Conservation (phyloP, 495 filamentous ascomycete species). For the Penicillium verhagenii region DNA sequence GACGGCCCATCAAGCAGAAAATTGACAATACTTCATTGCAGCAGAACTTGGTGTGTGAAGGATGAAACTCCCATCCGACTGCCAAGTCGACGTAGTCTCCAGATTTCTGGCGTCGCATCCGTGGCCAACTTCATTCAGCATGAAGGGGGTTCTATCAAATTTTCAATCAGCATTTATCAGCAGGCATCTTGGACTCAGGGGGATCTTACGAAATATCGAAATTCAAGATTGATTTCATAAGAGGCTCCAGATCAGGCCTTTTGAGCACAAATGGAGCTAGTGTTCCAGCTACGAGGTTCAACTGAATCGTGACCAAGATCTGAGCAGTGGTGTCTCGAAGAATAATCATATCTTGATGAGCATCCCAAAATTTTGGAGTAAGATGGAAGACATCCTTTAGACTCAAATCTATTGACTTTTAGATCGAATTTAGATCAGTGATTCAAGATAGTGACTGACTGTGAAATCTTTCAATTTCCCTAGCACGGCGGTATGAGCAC, state of each 20-base stretch:
- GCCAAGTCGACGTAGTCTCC: slow-evolving; percentile 32
- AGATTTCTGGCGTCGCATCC: slow-evolving; percentile 33
- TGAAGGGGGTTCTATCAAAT: slow-evolving; percentile 24
- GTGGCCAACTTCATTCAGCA: slow-evolving; percentile 34
- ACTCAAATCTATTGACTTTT: no score
- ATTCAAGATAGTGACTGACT: no score
- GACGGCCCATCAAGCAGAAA: no score
- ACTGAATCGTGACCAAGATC: slow-evolving; percentile 25
- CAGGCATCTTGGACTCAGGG: not conserved
- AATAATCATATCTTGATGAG: slow-evolving; percentile 5
- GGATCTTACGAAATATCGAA: slow-evolving; percentile 25
- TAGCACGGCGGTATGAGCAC: no score
- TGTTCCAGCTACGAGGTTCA: slow-evolving; percentile 34
- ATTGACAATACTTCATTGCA: not conserved
- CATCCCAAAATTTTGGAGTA: slow-evolving; percentile 14
- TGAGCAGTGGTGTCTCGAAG: slow-evolving; percentile 5
- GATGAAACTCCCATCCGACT: slow-evolving; percentile 31
- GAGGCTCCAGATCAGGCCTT: slow-evolving; percentile 23
- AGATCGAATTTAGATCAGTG: no score
- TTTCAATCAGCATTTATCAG: not conserved
- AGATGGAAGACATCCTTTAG: slow-evolving; percentile 6
- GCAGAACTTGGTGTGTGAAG: not conserved
- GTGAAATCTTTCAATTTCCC: no score
- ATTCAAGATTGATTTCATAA: slow-evolving; percentile 24
- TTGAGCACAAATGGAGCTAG: slow-evolving; percentile 18